Conservation (phyloP, 2,329 filamentous ascomycete genomes). For the Penicillium griseofulvum region DNA sequence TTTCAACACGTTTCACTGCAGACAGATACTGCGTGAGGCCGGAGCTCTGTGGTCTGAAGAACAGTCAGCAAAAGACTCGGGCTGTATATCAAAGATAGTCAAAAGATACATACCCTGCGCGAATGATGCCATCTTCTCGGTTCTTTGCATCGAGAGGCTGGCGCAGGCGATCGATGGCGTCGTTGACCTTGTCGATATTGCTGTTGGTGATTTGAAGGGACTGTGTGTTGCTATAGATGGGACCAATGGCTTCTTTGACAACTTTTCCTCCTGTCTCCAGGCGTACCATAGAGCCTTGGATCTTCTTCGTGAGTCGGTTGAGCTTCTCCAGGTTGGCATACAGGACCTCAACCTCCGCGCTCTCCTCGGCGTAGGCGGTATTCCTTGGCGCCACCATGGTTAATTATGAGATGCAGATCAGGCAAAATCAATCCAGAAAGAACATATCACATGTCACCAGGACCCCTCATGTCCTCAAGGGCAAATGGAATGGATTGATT, state of each 20-base stretch:
- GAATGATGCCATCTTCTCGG: constrained; percentile 87
- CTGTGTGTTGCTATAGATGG: constrained; percentile 88
- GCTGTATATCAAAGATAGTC: neutral
- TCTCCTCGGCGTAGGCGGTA: constrained; percentile 62
- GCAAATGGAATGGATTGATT: constrained; percentile 1
- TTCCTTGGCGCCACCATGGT: constrained; percentile 57
- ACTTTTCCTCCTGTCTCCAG: constrained; percentile 86
- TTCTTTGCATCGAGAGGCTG: constrained; percentile 91
- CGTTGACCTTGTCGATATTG: constrained; percentile 83
- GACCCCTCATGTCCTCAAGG: constrained; percentile 1
- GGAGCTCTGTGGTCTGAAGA: constrained; percentile 67
- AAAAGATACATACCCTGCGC: constrained; percentile 59
- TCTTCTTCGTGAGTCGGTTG: constrained; percentile 89
- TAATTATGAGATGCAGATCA: constrained; percentile 8
- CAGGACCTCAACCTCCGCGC: constrained; percentile 65
- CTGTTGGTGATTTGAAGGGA: constrained; percentile 80
- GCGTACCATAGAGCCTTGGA: constrained; percentile 79
- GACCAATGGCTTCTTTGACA: constrained; percentile 86
- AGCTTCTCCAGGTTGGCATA: constrained; percentile 82
- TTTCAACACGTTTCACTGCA: constrained; percentile 83
- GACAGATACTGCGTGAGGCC: constrained; percentile 82
- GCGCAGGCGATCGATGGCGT: constrained; percentile 82
- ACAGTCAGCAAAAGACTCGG: neutral
- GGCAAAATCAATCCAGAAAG: constrained; percentile 15
- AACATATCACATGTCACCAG: constrained; percentile 19